These are phyloP conservation scores for Gracilaria gracilis DNA, from an alignment of 23 red algal species.

Conservation along the genomic window DNA sequence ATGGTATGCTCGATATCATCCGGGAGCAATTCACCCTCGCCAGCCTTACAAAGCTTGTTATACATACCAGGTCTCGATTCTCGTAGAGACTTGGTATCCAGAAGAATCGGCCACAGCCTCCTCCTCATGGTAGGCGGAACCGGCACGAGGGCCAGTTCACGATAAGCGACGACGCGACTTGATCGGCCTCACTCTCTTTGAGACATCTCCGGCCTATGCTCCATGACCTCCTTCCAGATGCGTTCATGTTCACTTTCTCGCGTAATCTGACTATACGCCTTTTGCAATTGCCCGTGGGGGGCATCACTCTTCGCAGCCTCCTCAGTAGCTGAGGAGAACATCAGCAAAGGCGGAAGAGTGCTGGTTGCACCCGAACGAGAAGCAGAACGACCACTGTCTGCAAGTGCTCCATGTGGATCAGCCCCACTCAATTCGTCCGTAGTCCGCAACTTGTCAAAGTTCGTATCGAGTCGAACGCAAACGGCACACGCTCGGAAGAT, in stretches of 20 bases:
- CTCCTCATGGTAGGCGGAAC: slow-evolving; percentile 60
- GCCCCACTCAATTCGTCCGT: background rate
- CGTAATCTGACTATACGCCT: slow-evolving; percentile 55
- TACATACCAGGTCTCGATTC: slow-evolving; percentile 59
- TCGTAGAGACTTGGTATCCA: slow-evolving; percentile 48
- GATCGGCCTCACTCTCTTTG: slow-evolving; percentile 52
- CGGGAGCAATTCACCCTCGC: slow-evolving; percentile 50
- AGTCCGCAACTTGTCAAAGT: slow-evolving; percentile 28
- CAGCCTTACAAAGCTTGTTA: slow-evolving; percentile 37
- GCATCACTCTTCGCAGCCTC: slow-evolving; percentile 52
- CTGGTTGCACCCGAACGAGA: slow-evolving; percentile 19
- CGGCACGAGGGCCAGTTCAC: slow-evolving; percentile 61
- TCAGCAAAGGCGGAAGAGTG: slow-evolving; percentile 46
- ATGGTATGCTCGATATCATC: slow-evolving; percentile 89
- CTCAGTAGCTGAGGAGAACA: slow-evolving; percentile 72
- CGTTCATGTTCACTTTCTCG: slow-evolving; percentile 62
- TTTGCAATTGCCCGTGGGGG: slow-evolving; percentile 19
- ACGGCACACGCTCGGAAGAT: background rate
- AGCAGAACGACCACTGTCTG: background rate
- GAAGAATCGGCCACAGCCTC: slow-evolving; percentile 68
- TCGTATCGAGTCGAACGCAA: background rate
- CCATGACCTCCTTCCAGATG: slow-evolving; percentile 60
- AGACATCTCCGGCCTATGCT: slow-evolving; percentile 43
- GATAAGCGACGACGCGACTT: slow-evolving; percentile 64
- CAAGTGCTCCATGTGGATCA: background rate